Evolutionary conservation across 805 yeast genomes (phyloP).

Genomic region (Starmerella scarabaei): DNA sequence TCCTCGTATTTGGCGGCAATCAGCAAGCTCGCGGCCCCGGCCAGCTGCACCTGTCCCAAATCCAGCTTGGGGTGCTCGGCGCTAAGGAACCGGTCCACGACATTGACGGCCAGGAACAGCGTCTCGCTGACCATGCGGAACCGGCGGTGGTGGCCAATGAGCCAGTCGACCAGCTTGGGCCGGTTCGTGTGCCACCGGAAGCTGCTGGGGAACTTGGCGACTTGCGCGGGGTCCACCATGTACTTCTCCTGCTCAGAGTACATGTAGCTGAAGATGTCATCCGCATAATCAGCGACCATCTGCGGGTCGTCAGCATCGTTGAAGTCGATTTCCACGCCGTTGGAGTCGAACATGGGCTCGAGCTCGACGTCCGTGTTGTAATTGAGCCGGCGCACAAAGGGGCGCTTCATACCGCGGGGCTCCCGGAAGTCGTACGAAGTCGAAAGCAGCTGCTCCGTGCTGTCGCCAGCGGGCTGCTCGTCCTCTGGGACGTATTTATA

Average conservation of each 20-base stretch:
- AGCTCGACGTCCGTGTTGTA: neutral
- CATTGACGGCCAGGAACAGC: constrained; percentile 63
- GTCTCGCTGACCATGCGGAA: constrained; percentile 80
- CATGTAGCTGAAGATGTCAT: constrained; percentile 71
- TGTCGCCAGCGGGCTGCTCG: too few species aligned
- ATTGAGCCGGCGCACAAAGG: constrained; percentile 2
- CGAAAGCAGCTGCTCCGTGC: too few species aligned
- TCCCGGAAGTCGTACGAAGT: constrained; percentile 1
- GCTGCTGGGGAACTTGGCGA: constrained; percentile 49
- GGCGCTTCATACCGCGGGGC: neutral
- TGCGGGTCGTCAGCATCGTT: constrained; percentile 34
- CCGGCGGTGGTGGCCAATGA: constrained; percentile 74
- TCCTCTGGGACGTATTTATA: too few species aligned
- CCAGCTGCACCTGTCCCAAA: constrained; percentile 65
- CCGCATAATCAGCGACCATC: constrained; percentile 89
- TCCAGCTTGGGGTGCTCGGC: constrained; percentile 57
- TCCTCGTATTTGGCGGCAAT: constrained; percentile 92
- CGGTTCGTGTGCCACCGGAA: constrained; percentile 59
- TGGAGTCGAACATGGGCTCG: neutral
- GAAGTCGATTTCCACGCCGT: constrained; percentile 15
- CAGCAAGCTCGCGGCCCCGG: constrained; percentile 75
- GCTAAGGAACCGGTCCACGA: constrained; percentile 79
- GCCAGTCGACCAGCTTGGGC: constrained; percentile 84
- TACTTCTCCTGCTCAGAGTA: constrained; percentile 60
- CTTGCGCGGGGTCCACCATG: constrained; percentile 45